Percentiles rank a stretch among this genome's conserved stretches.
phyloP scores from a whole-genome alignment of 345 rosid species.

The Diplotaxis tenuifolia region DNA sequence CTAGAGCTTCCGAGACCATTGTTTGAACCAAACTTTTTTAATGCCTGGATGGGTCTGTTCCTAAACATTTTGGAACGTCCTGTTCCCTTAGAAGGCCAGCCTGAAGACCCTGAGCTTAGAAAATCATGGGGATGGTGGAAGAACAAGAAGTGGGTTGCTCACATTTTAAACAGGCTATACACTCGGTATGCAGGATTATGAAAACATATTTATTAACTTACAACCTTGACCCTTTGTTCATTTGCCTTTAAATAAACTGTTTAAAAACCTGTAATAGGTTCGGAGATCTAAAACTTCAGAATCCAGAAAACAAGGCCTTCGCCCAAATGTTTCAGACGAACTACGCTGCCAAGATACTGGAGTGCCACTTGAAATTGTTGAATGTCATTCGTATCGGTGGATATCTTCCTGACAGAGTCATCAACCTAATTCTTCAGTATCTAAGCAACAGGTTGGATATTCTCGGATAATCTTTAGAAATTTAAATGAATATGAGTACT shows the following conservation, averaged over 20 bases:
- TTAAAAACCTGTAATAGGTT: slow-evolving; percentile 50
- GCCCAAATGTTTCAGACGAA: slow-evolving; percentile 91
- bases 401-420: slow-evolving; percentile 96
- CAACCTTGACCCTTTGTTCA: background rate
- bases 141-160: slow-evolving; percentile 97
- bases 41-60: slow-evolving; percentile 95
- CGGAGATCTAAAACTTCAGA: slow-evolving; percentile 94
- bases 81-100: slow-evolving; percentile 87
- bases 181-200: slow-evolving; percentile 55
- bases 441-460: slow-evolving; percentile 80
- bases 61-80: slow-evolving; percentile 88
- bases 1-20: slow-evolving; percentile 96
- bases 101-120: slow-evolving; percentile 80
- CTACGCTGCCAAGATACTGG: slow-evolving; percentile 91
- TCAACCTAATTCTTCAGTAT: slow-evolving; percentile 92
- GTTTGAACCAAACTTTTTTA: slow-evolving; percentile 73
- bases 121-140: slow-evolving; percentile 99
- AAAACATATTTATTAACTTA: background rate
- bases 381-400: slow-evolving; percentile 78
- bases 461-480: background rate
- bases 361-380: slow-evolving; percentile 86
- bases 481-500: background rate
- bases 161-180: slow-evolving; percentile 90
- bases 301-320: slow-evolving; percentile 84
- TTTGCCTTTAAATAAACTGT: background rate